Evolutionary conservation across 495 filamentous ascomycete species (phyloP), one percentile per base, ranked within the genome.

Genomic region (Umbilicaria muhlenbergii): DNA sequence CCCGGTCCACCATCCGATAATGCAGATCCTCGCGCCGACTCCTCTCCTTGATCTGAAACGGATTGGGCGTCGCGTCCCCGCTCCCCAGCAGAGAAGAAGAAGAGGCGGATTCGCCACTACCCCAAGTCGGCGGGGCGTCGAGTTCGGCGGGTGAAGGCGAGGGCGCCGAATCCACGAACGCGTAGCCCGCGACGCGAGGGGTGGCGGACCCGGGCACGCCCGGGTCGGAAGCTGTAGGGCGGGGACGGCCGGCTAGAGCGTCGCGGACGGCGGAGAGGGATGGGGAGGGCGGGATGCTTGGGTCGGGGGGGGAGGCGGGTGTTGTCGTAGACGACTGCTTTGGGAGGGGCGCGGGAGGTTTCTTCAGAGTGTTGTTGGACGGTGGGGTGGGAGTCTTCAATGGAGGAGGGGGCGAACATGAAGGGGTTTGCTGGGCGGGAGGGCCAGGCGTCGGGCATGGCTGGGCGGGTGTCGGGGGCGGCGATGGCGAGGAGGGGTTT

Each of bases 181-280:
- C 76, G 53, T 94, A 98, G 16, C 91, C 91, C 43, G 86, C 85
- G 0, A 96, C 84, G 2, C 86, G 71, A 0, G 91, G 91, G 1
- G 91, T 95, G 55, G 91, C 81, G 15, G 66, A 74, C n/a, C 75
- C 78, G 2, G 62, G 62, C 24, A 74, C 74, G 3, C 71, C 77
- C 7, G 73, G 69, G 52, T 93, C 82, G 0, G 76, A 73, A n/a
- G 75, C 72, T 2, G 69, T 71, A 3, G 67, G 63, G 13, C 76
- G 71, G 4, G 78, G 74, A 0, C 71, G 75, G 11, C 91, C 86
- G 2, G 81, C 76, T 51, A 98, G 92, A 12, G 91, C 91, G 48
- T 84, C 85, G 49, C 81, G 70, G 36, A 96, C 77, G 11, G 86
- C 78, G 3, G 85, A 86, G n/a, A 91, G 64, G 2, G 85, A 82